These are phyloP conservation scores for Inonotus obliquus DNA, from an alignment of 1,284 basidiomycete species.

Conservation along the genomic window DNA sequence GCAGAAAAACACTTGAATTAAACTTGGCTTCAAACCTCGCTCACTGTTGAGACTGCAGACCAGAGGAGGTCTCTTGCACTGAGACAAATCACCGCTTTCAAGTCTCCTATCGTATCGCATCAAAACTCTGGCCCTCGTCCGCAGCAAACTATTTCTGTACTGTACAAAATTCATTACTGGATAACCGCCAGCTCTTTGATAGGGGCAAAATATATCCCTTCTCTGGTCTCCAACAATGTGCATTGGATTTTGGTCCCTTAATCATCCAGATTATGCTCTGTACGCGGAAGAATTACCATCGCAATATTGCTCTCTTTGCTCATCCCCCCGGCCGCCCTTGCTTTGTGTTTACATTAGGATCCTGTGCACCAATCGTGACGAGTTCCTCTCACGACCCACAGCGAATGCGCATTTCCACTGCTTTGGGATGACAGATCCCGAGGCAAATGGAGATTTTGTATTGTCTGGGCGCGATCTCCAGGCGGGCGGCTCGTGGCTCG, in stretches of 20 bases:
- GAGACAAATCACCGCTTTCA: too few relatives aligned
- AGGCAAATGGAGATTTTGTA: conserved; percentile 32
- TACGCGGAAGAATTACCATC: conserved; percentile 34
- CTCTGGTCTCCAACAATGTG: conserved; percentile 62
- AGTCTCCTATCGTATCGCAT: too few relatives aligned
- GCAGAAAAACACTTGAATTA: neutral
- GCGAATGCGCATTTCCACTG: conserved; percentile 56
- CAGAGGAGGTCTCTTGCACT: too few relatives aligned
- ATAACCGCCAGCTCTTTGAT: neutral
- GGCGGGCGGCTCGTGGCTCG: conserved; percentile 78
- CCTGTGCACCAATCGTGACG: conserved; percentile 72
- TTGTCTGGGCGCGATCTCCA: conserved; percentile 68
- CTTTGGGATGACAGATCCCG: conserved; percentile 25
- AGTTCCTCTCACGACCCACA: conserved; percentile 64
- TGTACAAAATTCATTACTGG: neutral
- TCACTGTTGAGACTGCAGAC: too few relatives aligned
- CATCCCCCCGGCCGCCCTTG: conserved; percentile 1
- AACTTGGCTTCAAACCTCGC: too few relatives aligned
- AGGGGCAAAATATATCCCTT: neutral
- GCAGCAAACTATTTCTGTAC: neutral
- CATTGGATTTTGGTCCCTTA: conserved; percentile 68
- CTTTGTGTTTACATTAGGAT: conserved; percentile 47
- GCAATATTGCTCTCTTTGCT: neutral
- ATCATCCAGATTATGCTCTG: conserved; percentile 73
- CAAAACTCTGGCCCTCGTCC: too few relatives aligned